These are phyloP conservation scores for Lithospermum erythrorhizon DNA, from an alignment of 257 asterid species.

Conservation along the genomic window DNA sequence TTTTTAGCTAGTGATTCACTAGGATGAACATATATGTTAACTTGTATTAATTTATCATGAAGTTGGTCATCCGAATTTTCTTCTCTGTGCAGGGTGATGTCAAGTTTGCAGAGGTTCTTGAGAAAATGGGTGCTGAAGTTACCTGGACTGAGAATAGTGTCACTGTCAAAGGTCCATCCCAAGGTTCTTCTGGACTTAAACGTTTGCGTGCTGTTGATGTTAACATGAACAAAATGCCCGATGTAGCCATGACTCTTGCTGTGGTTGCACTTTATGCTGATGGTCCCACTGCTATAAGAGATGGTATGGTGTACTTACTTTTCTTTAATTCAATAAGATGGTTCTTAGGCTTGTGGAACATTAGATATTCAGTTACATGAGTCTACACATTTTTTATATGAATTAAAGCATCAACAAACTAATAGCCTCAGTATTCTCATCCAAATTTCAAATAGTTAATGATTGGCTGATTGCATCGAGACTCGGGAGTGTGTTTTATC, in stretches of 20 bases:
- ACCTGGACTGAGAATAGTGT: slow-evolving; percentile 94
- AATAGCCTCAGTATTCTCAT: neutral
- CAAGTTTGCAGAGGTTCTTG: slow-evolving; percentile 93
- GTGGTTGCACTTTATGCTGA: slow-evolving; percentile 94
- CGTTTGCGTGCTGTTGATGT: slow-evolving; percentile 69
- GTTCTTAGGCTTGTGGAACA: slow-evolving; percentile 2
- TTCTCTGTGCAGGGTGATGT: slow-evolving; percentile 71
- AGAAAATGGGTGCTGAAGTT: slow-evolving; percentile 88
- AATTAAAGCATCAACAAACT: neutral
- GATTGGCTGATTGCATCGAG: neutral
- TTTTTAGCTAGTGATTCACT: neutral
- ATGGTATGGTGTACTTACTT: slow-evolving; percentile 35
- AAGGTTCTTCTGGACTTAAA: slow-evolving; percentile 48
- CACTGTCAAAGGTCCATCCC: slow-evolving; percentile 78
- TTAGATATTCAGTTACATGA: neutral
- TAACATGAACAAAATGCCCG: slow-evolving; percentile 99
- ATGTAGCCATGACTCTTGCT: slow-evolving; percentile 99
- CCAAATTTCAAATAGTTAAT: neutral
- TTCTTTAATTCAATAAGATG: neutral
- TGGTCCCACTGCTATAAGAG: slow-evolving; percentile 91
- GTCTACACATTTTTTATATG: neutral
- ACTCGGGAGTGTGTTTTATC: neutral
- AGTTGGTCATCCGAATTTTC: slow-evolving; percentile 7
- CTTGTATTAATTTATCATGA: neutral
- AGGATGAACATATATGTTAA: neutral